Percentiles rank a stretch among this genome's conserved stretches.
phyloP scores from a whole-genome alignment of 2,329 filamentous ascomycete genomes.

The Seiridium unicorne region DNA sequence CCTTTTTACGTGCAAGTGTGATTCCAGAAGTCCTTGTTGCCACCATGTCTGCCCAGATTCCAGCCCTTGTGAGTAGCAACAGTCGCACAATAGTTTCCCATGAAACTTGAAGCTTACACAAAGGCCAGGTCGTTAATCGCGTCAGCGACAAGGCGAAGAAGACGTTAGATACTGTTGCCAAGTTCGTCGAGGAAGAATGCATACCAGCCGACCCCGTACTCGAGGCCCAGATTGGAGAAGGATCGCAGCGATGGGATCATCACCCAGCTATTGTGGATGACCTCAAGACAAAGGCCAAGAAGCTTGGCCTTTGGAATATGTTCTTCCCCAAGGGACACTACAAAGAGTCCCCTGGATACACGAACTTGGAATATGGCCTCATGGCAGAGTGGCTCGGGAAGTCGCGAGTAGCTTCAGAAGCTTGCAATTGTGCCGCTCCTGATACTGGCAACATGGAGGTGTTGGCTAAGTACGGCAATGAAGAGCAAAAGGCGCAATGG shows the following conservation, averaged over 20 bases:
- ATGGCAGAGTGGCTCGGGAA: conserved; percentile 97
- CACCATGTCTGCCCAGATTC: conserved; percentile 28
- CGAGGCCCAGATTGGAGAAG: conserved; percentile 75
- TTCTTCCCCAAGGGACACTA: conserved; percentile 95
- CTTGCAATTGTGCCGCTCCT: conserved; percentile 85
- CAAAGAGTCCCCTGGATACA: conserved; percentile 90
- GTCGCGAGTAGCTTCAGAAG: conserved; percentile 78
- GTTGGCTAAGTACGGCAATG: conserved; percentile 85
- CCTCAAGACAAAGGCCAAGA: conserved; percentile 78
- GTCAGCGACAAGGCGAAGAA: conserved; percentile 84
- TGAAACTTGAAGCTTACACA: conserved; percentile 9
- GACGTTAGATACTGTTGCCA: conserved; percentile 84
- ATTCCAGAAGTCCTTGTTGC: neutral
- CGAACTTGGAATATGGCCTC: conserved; percentile 92
- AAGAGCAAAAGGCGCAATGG: conserved; percentile 82
- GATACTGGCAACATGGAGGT: conserved; percentile 98
- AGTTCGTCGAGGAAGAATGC: conserved; percentile 96
- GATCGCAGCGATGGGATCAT: conserved; percentile 72
- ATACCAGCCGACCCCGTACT: conserved; percentile 81
- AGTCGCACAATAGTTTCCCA: neutral
- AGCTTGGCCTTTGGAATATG: conserved; percentile 95
- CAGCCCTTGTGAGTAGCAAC: conserved; percentile 24
- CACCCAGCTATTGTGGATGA: conserved; percentile 84
- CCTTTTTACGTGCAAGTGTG: neutral
- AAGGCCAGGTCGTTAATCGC: conserved; percentile 44